Percentiles rank a stretch among this genome's conserved stretches.
Conservation (phyloP, 192 early-diverging fungal genomes). For the Backusella sp. region DNA sequence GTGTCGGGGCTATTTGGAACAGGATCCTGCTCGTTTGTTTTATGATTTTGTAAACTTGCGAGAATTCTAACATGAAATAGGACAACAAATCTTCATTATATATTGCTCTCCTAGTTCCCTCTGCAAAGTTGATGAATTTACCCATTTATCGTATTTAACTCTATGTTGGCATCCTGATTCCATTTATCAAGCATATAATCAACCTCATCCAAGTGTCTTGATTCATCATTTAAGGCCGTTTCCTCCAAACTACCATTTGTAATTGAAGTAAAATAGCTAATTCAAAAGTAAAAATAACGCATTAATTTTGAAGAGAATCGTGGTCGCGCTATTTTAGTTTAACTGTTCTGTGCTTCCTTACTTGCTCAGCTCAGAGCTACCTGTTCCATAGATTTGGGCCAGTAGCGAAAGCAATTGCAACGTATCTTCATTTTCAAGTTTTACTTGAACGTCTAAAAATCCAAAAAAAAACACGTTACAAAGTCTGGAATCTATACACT, state of each 20-base stretch:
- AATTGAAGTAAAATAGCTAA: not conserved
- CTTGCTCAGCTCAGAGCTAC: not conserved
- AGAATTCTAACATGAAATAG: not conserved
- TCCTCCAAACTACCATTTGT: not conserved
- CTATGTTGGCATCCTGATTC: not conserved
- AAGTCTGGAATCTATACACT: not conserved
- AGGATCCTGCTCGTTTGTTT: not conserved
- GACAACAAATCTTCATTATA: not conserved
- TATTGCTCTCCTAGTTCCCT: too few relatives aligned
- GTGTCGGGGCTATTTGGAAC: not conserved
- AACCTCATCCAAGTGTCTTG: not conserved
- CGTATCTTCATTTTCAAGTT: not conserved
- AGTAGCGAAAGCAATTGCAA: not conserved
- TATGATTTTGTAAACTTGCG: not conserved
- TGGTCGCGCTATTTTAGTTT: not conserved
- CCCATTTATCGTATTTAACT: not conserved
- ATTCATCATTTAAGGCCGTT: not conserved
- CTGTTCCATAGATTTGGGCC: not conserved
- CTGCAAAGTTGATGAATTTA: not conserved
- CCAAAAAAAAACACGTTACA: not conserved
- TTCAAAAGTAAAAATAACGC: too few relatives aligned
- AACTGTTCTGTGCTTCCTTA: not conserved
- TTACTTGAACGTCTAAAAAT: not conserved
- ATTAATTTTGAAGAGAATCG: not conserved
- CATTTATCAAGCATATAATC: slow-evolving; percentile 2